Percentiles rank a stretch among this genome's conserved stretches.
These are phyloP conservation scores for Prunus mume DNA, from an alignment of 306 rosid species.

Conservation along the genomic window DNA sequence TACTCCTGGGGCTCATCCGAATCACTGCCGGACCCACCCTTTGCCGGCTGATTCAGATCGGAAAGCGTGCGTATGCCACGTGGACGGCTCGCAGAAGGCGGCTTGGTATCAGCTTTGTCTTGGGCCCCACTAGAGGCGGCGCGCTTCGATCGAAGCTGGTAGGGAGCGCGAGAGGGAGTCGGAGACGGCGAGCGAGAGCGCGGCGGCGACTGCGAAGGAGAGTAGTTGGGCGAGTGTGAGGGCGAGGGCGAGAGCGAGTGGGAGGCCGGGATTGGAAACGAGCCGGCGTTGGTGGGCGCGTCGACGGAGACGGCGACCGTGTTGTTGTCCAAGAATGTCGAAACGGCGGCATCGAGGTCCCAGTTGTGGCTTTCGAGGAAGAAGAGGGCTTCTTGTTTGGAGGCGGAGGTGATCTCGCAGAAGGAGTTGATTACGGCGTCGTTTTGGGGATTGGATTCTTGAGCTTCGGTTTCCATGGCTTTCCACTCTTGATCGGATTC, in stretches of 20 bases:
- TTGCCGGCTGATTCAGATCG: constrained; percentile 56
- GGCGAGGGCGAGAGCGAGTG: constrained; percentile 20
- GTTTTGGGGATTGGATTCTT: constrained; percentile 34
- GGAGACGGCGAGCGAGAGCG: constrained; percentile 36
- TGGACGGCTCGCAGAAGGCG: constrained; percentile 40
- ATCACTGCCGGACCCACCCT: constrained; percentile 49
- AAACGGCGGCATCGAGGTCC: constrained; percentile 90
- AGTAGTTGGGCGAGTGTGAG: constrained; percentile 25
- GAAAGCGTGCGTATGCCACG: constrained; percentile 57
- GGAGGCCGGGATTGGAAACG: constrained; percentile 1
- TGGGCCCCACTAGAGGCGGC: constrained; percentile 31
- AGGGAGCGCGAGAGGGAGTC: constrained; percentile 49
- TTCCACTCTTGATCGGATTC: not conserved
- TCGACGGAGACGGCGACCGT: not conserved
- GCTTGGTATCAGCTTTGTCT: constrained; percentile 22
- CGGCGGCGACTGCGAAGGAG: constrained; percentile 35
- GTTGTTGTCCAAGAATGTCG: constrained; percentile 61
- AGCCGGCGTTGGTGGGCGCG: constrained; percentile 12
- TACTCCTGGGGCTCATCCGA: constrained; percentile 76
- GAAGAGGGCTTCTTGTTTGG: constrained; percentile 73
- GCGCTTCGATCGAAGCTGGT: constrained; percentile 72
- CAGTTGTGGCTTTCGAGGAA: constrained; percentile 81
- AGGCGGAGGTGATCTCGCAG: constrained; percentile 75
- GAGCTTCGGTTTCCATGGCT: constrained; percentile 36
- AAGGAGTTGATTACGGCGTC: constrained; percentile 53